Base-by-base conservation (phyloP, 176 grass and related monocot genomes). In the Olyra latifolia region DNA sequence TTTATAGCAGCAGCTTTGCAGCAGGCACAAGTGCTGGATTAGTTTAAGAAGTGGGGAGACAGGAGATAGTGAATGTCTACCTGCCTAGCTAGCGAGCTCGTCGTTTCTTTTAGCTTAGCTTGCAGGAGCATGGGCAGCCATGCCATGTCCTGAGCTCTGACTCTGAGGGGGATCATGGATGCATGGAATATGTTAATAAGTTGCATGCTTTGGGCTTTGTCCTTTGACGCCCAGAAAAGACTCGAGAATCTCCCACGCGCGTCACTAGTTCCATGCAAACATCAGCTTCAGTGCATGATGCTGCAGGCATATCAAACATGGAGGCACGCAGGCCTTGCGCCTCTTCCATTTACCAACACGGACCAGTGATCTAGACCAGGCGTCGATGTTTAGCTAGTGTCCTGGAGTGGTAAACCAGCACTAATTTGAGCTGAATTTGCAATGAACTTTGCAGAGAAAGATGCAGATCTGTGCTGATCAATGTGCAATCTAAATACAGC, bases 51-150 rank as follows among this genome's bases (percentile, higher is more conserved):
- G n/a, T n/a, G 39, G 17, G 38, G n/a, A 0, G 47, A 13, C 27
- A 49, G 23, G 42, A 6, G 47, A 48, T 32, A 60, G 58, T n/a
- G 11, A 17, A 59, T 59, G 42, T 61, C 29, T 44, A 3, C 38
- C 35, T 54, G 28, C 22, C 14, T 72, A 50, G 80, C 56, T 69
- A 35, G 32, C 32, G 22, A 25, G 19, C 50, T 74, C 59, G 45
- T 79, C 75, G 56, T 79, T 42, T 66, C 50, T 57, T 2, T 2
- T 35, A 35, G 32, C 32, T 35, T 44, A 54, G 59, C 35, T 45
- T 57, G 32, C 4, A 75, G 80, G 30, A 63, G 78, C 72, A 89
- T 77, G 88, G 87, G 83, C 41, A 22, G 87, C 76, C 81, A 76
- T 88, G 64, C 74, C 76, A 54, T 57, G 71, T 15, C 71, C 27